These are phyloP conservation scores for Termitomyces eurrhizus DNA, from an alignment of 768 basidiomycete species.

Conservation along the genomic window DNA sequence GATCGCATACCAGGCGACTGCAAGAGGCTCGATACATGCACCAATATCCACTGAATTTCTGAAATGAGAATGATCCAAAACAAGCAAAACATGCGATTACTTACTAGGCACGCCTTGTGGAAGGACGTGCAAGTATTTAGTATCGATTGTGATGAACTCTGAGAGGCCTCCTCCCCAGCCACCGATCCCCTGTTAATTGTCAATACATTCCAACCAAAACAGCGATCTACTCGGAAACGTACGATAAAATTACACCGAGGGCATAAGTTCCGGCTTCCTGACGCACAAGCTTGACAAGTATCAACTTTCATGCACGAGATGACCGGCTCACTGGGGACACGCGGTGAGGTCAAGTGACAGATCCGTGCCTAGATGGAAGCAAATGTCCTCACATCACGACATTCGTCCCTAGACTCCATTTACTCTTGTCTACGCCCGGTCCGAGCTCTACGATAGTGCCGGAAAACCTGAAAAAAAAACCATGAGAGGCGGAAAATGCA, in stretches of 20 bases:
- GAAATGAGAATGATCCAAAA: neutral
- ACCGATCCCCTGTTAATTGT: constrained; percentile 28
- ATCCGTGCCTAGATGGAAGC: constrained; percentile 3
- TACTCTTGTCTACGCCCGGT: constrained; percentile 25
- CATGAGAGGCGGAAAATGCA: neutral
- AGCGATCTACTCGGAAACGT: constrained; percentile 11
- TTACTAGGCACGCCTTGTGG: constrained; percentile 34
- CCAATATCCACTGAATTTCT: constrained; percentile 35
- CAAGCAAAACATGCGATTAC: constrained; percentile 7
- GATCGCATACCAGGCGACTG: constrained; percentile 43
- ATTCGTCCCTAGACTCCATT: constrained; percentile 31
- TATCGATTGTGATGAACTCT: constrained; percentile 36
- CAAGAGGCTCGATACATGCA: constrained; percentile 43
- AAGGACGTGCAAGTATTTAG: constrained; percentile 32
- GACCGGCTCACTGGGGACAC: constrained; percentile 33
- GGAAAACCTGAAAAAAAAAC: constrained; percentile 22
- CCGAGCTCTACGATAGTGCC: constrained; percentile 33
- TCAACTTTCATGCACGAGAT: constrained; percentile 32
- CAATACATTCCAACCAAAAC: neutral
- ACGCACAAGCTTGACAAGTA: constrained; percentile 30
- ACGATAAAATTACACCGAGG: constrained; percentile 31
- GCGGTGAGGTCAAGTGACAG: neutral
- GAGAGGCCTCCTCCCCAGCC: constrained; percentile 41
- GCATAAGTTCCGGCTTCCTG: constrained; percentile 31
- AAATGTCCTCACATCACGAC: constrained; percentile 26